phyloP scores from a whole-genome alignment of 2,329 filamentous ascomycete genomes.

The Fusarium longipes region DNA sequence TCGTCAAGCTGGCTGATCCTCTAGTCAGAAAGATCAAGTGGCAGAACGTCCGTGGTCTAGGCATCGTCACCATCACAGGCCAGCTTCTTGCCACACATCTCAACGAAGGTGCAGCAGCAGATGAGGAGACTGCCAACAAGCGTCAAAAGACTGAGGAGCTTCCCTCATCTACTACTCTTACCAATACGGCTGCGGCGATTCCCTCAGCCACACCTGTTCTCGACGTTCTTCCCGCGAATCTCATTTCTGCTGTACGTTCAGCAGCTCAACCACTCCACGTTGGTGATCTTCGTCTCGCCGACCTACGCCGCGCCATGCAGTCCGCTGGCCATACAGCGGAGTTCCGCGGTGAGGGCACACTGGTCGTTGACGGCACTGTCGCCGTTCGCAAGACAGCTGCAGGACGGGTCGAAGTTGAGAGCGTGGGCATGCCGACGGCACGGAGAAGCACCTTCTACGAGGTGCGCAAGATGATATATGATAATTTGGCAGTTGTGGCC shows the following conservation, averaged over 20 bases:
- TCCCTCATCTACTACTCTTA: constrained; percentile 44
- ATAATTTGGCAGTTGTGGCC: constrained; percentile 90
- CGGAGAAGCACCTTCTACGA: constrained; percentile 79
- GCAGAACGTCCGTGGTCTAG: constrained; percentile 91
- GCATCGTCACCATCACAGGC: constrained; percentile 93
- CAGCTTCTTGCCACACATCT: constrained; percentile 61
- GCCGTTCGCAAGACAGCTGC: constrained; percentile 88
- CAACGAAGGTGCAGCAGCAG: constrained; percentile 54
- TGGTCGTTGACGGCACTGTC: constrained; percentile 89
- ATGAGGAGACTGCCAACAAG: constrained; percentile 61
- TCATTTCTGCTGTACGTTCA: constrained; percentile 79
- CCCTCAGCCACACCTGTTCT: constrained; percentile 59
- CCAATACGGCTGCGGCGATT: constrained; percentile 34
- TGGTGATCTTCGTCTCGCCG: constrained; percentile 88
- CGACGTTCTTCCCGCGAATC: constrained; percentile 65
- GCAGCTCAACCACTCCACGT: constrained; percentile 92
- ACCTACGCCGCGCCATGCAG: constrained; percentile 86
- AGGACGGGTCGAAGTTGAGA: constrained; percentile 90
- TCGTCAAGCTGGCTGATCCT: constrained; percentile 86
- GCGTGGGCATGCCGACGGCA: constrained; percentile 64
- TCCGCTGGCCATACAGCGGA: constrained; percentile 86
- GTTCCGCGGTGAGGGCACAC: constrained; percentile 90
- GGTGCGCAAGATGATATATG: constrained; percentile 91
- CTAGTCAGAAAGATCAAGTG: constrained; percentile 90
- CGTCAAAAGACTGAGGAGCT: constrained; percentile 59